Conservation (phyloP, 2,329 filamentous ascomycete genomes). For the Xylariaceae sp. region DNA sequence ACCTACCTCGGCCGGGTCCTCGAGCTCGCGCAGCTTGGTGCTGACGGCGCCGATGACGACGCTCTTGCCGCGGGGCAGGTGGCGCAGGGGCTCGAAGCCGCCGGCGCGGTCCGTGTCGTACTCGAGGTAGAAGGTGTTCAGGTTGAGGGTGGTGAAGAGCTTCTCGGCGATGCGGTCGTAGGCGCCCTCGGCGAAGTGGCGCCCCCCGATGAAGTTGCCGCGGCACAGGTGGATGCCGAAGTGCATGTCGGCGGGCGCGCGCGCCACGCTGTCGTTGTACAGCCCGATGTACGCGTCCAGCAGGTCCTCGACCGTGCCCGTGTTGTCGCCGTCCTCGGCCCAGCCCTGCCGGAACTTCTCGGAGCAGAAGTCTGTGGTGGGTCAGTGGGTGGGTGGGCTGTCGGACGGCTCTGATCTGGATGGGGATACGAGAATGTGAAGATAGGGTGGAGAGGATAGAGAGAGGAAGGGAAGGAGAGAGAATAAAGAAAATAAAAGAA, state of each 20-base stretch:
- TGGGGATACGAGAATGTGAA: too few relatives aligned
- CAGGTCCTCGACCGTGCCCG: slow-evolving; percentile 60
- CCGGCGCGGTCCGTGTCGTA: slow-evolving; percentile 60
- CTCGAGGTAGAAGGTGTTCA: slow-evolving; percentile 63
- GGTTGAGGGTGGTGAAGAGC: slow-evolving; percentile 55
- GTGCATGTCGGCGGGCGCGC: slow-evolving; percentile 62
- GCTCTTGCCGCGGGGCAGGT: slow-evolving; percentile 52
- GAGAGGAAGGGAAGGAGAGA: too few relatives aligned
- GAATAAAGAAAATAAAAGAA: too few relatives aligned
- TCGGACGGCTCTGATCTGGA: not conserved
- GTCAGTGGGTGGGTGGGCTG: not conserved
- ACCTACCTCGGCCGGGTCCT: slow-evolving; percentile 57
- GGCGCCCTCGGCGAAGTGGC: slow-evolving; percentile 59
- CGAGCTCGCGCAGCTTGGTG: slow-evolving; percentile 54
- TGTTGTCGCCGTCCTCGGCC: slow-evolving; percentile 60
- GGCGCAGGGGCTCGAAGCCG: slow-evolving; percentile 57
- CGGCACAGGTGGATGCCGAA: slow-evolving; percentile 70
- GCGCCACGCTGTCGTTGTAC: slow-evolving; percentile 64
- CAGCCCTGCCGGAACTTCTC: slow-evolving; percentile 64
- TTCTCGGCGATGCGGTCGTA: slow-evolving; percentile 62
- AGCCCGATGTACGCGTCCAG: slow-evolving; percentile 69
- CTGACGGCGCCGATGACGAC: slow-evolving; percentile 58
- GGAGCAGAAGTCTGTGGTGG: slow-evolving; percentile 59
- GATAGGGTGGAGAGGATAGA: too few relatives aligned
- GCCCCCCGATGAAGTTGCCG: slow-evolving; percentile 58